These are phyloP conservation scores for Globisporangium barbulae DNA, from an alignment of 352 stramenopile species.

Conservation along the genomic window DNA sequence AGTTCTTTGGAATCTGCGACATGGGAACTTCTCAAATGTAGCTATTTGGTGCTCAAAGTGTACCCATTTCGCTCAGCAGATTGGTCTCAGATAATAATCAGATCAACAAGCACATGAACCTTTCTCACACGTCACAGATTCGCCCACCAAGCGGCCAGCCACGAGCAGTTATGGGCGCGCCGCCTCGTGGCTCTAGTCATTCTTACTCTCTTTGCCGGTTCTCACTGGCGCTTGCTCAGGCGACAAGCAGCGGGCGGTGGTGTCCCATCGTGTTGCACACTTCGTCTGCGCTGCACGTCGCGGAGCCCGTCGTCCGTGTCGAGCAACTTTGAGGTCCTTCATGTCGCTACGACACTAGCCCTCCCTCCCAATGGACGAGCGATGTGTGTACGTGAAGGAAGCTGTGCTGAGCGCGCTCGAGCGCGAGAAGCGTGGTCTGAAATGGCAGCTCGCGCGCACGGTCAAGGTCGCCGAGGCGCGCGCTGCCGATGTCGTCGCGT, in stretches of 20 bases:
- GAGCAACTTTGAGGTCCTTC: slow-evolving; percentile 24
- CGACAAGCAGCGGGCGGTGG: no score
- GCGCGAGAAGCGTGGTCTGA: slow-evolving; percentile 43
- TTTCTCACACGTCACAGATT: not conserved
- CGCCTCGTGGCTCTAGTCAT: slow-evolving; percentile 1
- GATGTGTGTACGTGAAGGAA: slow-evolving; percentile 48
- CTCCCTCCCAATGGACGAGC: slow-evolving; percentile 16
- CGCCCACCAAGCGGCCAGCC: no score
- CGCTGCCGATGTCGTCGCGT: slow-evolving; percentile 28
- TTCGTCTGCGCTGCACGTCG: slow-evolving; percentile 8
- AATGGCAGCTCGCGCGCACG: slow-evolving; percentile 48
- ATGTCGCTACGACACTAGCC: slow-evolving; percentile 5
- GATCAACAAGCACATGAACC: not conserved
- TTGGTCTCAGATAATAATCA: not conserved
- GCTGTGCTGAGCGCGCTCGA: slow-evolving; percentile 51
- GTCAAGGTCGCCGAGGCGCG: slow-evolving; percentile 34
- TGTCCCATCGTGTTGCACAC: slow-evolving; percentile 10
- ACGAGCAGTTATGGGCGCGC: not conserved
- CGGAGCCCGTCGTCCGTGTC: slow-evolving; percentile 25
- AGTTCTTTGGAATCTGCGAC: no score
- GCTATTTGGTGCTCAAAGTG: no score
- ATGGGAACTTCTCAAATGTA: no score
- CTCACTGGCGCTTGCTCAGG: not conserved
- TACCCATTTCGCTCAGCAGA: no score
- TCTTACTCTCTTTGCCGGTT: not conserved